Conservation (phyloP, 2,329 filamentous ascomycete species). For the Ophiocordyceps camponoti-floridani region DNA sequence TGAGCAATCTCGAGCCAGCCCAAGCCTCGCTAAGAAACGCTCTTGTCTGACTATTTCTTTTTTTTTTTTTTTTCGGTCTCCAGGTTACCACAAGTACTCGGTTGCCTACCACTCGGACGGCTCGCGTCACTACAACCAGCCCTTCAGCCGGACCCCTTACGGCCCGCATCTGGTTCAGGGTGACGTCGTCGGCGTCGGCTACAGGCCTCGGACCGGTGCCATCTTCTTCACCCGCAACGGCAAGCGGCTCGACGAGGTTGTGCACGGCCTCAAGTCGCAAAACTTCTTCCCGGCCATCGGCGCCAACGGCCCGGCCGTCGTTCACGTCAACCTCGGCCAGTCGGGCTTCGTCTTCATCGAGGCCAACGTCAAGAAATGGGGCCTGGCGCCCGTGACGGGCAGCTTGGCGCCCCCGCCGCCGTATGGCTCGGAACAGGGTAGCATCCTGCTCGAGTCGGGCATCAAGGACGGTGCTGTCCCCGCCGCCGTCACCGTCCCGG, state of each 20-base stretch:
- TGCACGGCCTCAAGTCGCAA: conserved; percentile 78
- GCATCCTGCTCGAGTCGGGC: conserved; percentile 81
- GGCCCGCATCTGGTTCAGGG: conserved; percentile 77
- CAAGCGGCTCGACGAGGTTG: conserved; percentile 89
- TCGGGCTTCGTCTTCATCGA: conserved; percentile 98
- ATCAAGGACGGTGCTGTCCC: conserved; percentile 44
- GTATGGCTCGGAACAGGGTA: conserved; percentile 93
- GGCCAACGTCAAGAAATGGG: conserved; percentile 99
- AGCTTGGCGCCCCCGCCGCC: conserved; percentile 88
- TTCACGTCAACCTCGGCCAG: conserved; percentile 96
- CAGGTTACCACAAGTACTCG: conserved; percentile 78
- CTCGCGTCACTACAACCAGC: conserved; percentile 78
- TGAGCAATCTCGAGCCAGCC: conserved; percentile 22
- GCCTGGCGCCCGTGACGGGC: conserved; percentile 85
- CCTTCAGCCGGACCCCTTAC: conserved; percentile 64
- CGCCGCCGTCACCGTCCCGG: no score
- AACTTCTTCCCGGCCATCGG: conserved; percentile 98
- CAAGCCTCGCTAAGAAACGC: background rate
- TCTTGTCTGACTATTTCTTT: background rate
- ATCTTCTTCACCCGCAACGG: conserved; percentile 98
- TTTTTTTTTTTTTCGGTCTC: no score
- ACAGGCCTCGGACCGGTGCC: conserved; percentile 81
- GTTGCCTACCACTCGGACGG: conserved; percentile 83
- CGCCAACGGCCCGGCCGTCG: conserved; percentile 76
- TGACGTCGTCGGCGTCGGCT: conserved; percentile 90